phyloP scores from a whole-genome alignment of 306 rosid genomes.

The Lupinus albus region DNA sequence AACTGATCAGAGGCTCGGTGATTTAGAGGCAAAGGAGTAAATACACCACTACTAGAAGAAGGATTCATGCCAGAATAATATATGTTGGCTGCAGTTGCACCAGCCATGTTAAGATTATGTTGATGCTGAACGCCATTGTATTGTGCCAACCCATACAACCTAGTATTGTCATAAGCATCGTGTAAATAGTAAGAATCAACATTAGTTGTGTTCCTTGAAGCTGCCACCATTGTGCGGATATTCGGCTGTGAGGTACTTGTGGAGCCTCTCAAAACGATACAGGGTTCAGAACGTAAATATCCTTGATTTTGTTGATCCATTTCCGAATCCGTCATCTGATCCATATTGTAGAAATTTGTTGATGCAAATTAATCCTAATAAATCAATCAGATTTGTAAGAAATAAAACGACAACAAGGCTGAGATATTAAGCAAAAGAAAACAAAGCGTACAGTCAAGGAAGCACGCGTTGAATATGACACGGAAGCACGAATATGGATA shows the following conservation, averaged over 20 bases:
- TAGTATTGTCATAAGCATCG: constrained; percentile 65
- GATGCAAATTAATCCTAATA: constrained; percentile 47
- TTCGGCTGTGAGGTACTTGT: constrained; percentile 61
- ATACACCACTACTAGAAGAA: constrained; percentile 61
- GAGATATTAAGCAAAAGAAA: background rate
- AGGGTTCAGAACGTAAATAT: constrained; percentile 63
- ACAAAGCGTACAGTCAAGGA: background rate
- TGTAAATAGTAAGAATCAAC: constrained; percentile 61
- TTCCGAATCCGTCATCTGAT: constrained; percentile 69
- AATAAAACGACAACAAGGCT: constrained; percentile 21
- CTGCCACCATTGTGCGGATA: constrained; percentile 52
- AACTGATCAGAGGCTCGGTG: constrained; percentile 59
- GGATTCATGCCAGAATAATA: constrained; percentile 73
- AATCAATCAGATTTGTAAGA: constrained; percentile 32
- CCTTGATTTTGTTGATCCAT: constrained; percentile 72
- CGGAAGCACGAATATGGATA: no score
- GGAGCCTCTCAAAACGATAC: constrained; percentile 52
- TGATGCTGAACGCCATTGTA: constrained; percentile 62
- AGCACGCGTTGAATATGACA: no score
- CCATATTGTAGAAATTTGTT: constrained; percentile 49
- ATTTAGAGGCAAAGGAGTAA: constrained; percentile 58
- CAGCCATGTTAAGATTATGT: constrained; percentile 67
- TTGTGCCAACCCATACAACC: constrained; percentile 66
- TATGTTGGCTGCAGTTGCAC: constrained; percentile 55
- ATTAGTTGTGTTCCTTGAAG: constrained; percentile 64